phyloP scores from a whole-genome alignment of 345 rosid species.

The Toxicodendron radicans region DNA sequence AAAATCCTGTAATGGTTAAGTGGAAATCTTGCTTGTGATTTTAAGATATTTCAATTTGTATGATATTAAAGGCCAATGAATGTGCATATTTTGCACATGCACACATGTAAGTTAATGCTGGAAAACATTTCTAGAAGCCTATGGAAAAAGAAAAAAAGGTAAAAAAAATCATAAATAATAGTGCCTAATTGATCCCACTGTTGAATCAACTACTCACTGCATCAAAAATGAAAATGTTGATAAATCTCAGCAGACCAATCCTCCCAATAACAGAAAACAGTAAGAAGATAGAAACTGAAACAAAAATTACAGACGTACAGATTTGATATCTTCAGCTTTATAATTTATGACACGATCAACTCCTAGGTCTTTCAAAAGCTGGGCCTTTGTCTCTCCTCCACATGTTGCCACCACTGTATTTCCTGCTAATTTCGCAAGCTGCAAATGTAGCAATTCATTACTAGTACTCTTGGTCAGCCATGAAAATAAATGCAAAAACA shows the following conservation, averaged over 20 bases:
- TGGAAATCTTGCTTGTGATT: background rate
- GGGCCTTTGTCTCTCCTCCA: constrained; percentile 84
- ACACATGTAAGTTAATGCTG: background rate
- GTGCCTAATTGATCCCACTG: background rate
- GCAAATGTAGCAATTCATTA: constrained; percentile 27
- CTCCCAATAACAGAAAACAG: background rate
- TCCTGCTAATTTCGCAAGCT: constrained; percentile 95
- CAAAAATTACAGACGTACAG: constrained; percentile 44
- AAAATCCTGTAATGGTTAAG: background rate
- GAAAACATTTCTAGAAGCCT: constrained; percentile 7
- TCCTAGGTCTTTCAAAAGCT: constrained; percentile 73
- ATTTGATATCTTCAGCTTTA: constrained; percentile 77
- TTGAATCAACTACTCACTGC: constrained; percentile 1
- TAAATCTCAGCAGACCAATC: background rate
- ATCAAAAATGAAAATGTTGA: background rate
- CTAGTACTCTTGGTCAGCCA: background rate
- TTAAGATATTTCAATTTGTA: background rate
- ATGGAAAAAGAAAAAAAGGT: too few species aligned
- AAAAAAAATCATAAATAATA: background rate
- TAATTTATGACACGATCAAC: constrained; percentile 91
- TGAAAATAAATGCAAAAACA: background rate
- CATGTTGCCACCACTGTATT: constrained; percentile 88
- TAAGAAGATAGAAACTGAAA: constrained; percentile 7
- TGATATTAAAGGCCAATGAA: background rate
- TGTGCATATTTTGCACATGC: background rate